These are phyloP conservation scores for Blastomyces silverae DNA, from an alignment of 2,329 filamentous ascomycete genomes.

Conservation along the genomic window DNA sequence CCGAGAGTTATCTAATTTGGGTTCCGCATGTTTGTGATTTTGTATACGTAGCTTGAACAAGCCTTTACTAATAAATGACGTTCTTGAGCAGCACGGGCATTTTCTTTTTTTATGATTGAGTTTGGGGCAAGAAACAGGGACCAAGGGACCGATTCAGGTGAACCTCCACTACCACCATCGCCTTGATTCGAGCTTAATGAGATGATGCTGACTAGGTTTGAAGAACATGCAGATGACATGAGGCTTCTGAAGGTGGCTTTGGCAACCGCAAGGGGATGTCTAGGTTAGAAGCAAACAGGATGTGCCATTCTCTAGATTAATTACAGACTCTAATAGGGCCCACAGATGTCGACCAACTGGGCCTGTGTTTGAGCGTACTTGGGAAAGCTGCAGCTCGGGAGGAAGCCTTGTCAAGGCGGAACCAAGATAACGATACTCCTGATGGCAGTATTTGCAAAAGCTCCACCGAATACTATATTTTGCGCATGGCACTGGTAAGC, in stretches of 20 bases:
- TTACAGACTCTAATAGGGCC: slow-evolving; percentile 13
- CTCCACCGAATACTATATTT: slow-evolving; percentile 55
- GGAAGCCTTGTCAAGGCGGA: slow-evolving; percentile 25
- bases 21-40: not conserved
- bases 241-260: slow-evolving; percentile 62
- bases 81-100: slow-evolving; percentile 40
- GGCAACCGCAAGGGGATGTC: slow-evolving; percentile 57
- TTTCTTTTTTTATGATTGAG: slow-evolving; percentile 64
- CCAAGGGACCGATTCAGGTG: slow-evolving; percentile 15
- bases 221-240: slow-evolving; percentile 36
- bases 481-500: slow-evolving; percentile 59
- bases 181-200: not conserved
- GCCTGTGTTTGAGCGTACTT: slow-evolving; percentile 55
- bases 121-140: slow-evolving; percentile 36
- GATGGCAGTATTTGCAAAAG: slow-evolving; percentile 25
- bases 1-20: slow-evolving; percentile 24
- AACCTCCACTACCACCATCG: not conserved
- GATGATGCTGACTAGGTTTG: slow-evolving; percentile 4
- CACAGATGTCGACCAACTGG: slow-evolving; percentile 49
- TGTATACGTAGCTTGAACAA: not conserved
- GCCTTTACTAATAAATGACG: not conserved
- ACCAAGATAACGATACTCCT: slow-evolving; percentile 15
- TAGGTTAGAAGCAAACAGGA: slow-evolving; percentile 44
- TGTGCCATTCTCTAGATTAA: slow-evolving; percentile 24
- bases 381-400: slow-evolving; percentile 58